Base-by-base conservation (phyloP, 75 land plant genomes). In the Sequoiadendron giganteum region DNA sequence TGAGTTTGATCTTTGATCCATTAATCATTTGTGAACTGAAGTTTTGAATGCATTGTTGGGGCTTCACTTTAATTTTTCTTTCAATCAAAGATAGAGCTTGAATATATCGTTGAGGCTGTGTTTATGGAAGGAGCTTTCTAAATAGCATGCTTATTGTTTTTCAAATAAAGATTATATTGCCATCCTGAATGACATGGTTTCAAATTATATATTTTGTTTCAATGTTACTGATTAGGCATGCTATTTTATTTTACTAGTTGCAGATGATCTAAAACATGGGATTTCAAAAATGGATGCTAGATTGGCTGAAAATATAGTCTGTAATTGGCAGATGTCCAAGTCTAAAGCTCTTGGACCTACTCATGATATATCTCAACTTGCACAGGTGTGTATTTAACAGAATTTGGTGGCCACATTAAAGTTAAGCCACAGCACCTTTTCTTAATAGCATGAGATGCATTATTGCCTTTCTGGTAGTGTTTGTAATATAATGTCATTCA, bases 301-400 rank as follows among this genome's bases (percentile, higher is more conserved):
- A 78, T 88, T 92, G 87, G 99, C 99, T 21, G 99, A 97, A 90
- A 85, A 84, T 52, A 30, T 96, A 38, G 94, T 98, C 84, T 92
- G 94, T 72, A 93, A 95, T 82, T 98, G 99, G 99, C 99, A 98
- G 88, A 87, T 87, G 76, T 88, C 94, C 19, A 98, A 98, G 90
- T 95, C 95, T 54, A 87, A 89, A 55, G 99, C 99, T 36, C 93
- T 98, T 88, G 99, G 99, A 86, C 93, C 93, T 68, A 89, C 90
- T 72, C 99, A 97, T 88, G 88, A 83, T 58, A 87, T 97, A 48
- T 88, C 68, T 43, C 87, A 93, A 88, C 90, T 96, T 87, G 79
- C 95, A 85, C 95, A 96, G 95, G 99, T 97, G 87, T 89, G 32
- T 81, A 86, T 54, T 36, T 85, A 82, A 82, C 32, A 7, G n/a